Evolutionary conservation across 306 rosid species (phyloP).

Genomic region (Trifolium subterraneum): DNA sequence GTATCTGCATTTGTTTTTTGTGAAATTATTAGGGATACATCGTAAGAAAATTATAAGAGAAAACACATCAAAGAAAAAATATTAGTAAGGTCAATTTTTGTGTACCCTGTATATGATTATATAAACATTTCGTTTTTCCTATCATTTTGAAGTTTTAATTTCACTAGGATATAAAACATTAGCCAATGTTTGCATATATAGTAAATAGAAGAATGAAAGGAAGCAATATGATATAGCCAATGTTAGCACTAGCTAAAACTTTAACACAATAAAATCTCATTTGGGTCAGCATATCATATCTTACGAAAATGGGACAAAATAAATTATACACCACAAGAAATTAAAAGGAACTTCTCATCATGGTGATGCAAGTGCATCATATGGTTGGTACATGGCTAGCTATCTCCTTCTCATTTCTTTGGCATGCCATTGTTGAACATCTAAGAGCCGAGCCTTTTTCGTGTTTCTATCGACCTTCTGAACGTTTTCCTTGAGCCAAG

Average conservation of each 20-base stretch:
- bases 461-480: constrained; percentile 41
- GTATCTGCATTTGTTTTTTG: too few relatives aligned
- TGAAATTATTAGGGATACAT: too few relatives aligned
- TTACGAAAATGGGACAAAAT: constrained; percentile 22
- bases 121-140: background rate
- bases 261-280: constrained; percentile 32
- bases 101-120: too few relatives aligned
- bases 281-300: constrained; percentile 25
- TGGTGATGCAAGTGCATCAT: constrained; percentile 32
- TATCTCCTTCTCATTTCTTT: constrained; percentile 38
- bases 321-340: constrained; percentile 36
- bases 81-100: too few relatives aligned
- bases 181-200: constrained; percentile 28
- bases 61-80: too few relatives aligned
- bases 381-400: constrained; percentile 31
- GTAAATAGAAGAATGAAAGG: constrained; percentile 22
- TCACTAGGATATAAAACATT: background rate
- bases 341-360: constrained; percentile 39
- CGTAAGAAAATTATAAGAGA: too few relatives aligned
- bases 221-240: constrained; percentile 38
- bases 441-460: constrained; percentile 10
- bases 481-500: constrained; percentile 87
- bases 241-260: constrained; percentile 42
- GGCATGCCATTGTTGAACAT: constrained; percentile 39
- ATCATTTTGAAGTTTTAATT: constrained; percentile 6